Evolutionary conservation across 1,284 basidiomycete genomes (phyloP), one percentile per base, ranked within the genome.

Genomic region (Cutaneotrichosporon daszewskae): DNA sequence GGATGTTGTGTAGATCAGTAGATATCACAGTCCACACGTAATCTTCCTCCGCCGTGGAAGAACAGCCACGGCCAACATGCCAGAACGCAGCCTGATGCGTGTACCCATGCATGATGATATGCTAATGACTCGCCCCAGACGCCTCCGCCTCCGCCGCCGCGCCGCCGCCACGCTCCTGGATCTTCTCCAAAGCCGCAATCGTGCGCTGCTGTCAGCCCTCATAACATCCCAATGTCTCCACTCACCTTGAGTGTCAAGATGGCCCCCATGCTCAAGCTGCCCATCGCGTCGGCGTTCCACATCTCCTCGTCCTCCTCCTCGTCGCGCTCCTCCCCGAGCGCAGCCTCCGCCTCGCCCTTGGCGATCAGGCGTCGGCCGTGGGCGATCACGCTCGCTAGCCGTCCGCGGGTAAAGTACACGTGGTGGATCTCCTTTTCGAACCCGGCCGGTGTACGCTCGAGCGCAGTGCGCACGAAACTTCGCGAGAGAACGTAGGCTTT

Each of bases 401-500:
- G 78, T 27, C 80, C 78, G 36, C 77, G 74, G 18, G 74, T 75
- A 63, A 80, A 75, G 69, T 92, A 96, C 45, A 89, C 74, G 76
- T 83, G 81, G 20, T 72, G 68, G 37, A 95, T 75, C 71, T 92
- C 90, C 5, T 73, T 60, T 51, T 84, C 81, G 24, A 96, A 73
- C 2, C 82, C 79, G 22, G 79, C 76, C 1, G 83, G 77, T 12
- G 85, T 84, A 23, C 82, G 75, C 65, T 89, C 84, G 12, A 95
- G 77, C 5, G 87, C 89, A 11, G 84, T 82, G 14, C 83, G 82
- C 33, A 95, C 82, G 65, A 95, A 95, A 4, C 82, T 85, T 22
- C 90, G 77, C 6, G 90, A 88, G 23, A 94, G 76, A 31, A 94
- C 86, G 60, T 87, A 95, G 2, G 89, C 89, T 69, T 91, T 92